A percentile compares a stretch with the other conserved stretches of the same genome.
phyloP scores from a whole-genome alignment of 139 green algal species.

The Auxenochlorella pyrenoidosa region DNA sequence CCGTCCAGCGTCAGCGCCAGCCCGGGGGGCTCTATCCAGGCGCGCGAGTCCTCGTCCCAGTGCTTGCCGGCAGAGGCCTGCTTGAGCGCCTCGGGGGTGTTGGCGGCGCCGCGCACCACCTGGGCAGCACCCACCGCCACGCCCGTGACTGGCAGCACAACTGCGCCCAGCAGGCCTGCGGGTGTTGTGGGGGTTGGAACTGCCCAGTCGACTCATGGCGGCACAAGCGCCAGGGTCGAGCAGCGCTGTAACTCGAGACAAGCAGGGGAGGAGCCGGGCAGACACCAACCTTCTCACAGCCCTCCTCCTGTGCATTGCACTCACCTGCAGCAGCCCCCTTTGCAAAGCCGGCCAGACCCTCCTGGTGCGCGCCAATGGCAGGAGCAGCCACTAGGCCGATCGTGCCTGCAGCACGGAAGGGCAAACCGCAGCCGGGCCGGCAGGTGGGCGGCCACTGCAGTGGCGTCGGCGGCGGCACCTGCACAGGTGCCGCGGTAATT shows the following conservation, averaged over 20 bases:
- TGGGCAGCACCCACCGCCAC: slow-evolving; percentile 70
- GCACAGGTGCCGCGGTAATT: neutral
- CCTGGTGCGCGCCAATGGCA: slow-evolving; percentile 68
- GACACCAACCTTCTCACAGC: neutral
- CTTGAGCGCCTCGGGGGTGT: slow-evolving; percentile 81
- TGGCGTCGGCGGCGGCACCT: neutral
- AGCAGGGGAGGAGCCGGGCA: no score
- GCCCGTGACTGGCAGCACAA: slow-evolving; percentile 85
- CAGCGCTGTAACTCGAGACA: no score
- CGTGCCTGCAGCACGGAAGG: slow-evolving; percentile 13
- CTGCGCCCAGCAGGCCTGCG: slow-evolving; percentile 74
- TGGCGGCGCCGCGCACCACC: slow-evolving; percentile 70
- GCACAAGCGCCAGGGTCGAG: neutral
- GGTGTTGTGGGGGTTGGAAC: no score
- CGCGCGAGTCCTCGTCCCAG: slow-evolving; percentile 71
- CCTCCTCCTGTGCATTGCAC: neutral
- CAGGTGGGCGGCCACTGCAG: neutral
- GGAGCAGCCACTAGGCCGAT: slow-evolving; percentile 77
- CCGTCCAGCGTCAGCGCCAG: slow-evolving; percentile 47
- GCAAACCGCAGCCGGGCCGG: neutral
- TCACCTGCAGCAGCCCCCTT: slow-evolving; percentile 79
- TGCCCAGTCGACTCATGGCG: neutral
- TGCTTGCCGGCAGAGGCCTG: slow-evolving; percentile 57
- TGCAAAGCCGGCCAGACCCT: slow-evolving; percentile 78
- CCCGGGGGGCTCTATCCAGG: slow-evolving; percentile 69